These are phyloP conservation scores for Podospora anserina DNA, from an alignment of 495 filamentous ascomycete species.

Conservation along the genomic window DNA sequence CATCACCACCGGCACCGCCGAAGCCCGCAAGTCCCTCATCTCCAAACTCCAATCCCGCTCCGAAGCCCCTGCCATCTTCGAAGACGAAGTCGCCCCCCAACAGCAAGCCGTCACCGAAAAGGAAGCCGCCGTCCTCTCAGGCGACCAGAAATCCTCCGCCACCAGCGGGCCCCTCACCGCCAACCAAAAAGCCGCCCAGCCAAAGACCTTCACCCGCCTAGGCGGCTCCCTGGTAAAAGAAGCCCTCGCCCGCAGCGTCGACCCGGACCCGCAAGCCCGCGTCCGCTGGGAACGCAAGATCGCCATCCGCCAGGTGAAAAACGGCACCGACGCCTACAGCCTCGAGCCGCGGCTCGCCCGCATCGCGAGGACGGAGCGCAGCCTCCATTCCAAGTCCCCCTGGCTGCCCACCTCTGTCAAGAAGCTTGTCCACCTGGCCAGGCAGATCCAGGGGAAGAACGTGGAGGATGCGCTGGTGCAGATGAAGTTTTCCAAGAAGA, in stretches of 20 bases:
- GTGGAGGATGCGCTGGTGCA: conserved; percentile 89
- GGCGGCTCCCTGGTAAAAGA: conserved; percentile 35
- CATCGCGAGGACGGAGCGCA: conserved; percentile 71
- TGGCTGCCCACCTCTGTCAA: conserved; percentile 77
- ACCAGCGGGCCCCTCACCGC: neutral
- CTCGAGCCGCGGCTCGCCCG: conserved; percentile 58
- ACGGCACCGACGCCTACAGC: conserved; percentile 50
- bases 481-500: conserved; percentile 95
- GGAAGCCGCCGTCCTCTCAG: neutral
- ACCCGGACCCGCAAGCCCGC: conserved; percentile 66
- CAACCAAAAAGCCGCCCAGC: neutral
- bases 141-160: neutral
- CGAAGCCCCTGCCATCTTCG: conserved; percentile 58
- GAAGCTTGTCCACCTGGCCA: conserved; percentile 79
- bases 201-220: neutral
- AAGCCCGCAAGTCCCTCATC: conserved; percentile 33
- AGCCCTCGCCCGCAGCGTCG: conserved; percentile 55
- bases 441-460: conserved; percentile 86
- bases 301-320: conserved; percentile 65
- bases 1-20: conserved; percentile 17
- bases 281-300: conserved; percentile 77
- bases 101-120: neutral
- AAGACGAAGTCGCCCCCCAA: conserved; percentile 39
- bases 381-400: conserved; percentile 59
- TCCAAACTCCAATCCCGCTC: conserved; percentile 30